Percentiles rank a stretch among this genome's conserved stretches.
Evolutionary conservation across 768 basidiomycete genomes (phyloP).

Genomic region (Trametes elegans): DNA sequence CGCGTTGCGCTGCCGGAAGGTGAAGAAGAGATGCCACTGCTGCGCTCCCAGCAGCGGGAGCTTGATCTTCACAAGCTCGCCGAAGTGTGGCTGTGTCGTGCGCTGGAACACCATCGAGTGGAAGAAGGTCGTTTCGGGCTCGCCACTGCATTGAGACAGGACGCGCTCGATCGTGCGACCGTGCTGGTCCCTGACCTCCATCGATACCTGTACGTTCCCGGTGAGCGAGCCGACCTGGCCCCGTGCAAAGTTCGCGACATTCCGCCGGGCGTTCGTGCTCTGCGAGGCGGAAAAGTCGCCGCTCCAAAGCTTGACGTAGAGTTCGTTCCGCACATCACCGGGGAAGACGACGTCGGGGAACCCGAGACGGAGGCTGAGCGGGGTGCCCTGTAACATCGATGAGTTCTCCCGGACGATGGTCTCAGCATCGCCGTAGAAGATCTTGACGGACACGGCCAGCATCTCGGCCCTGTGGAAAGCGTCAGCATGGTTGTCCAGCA

Average conservation of each 20-base stretch:
- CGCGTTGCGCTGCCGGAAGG: constrained; percentile 74
- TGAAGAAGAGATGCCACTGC: constrained; percentile 91
- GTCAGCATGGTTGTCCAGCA: too few relatives aligned
- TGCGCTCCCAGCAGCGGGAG: constrained; percentile 66
- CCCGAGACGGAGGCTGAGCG: constrained; percentile 82
- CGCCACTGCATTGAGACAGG: constrained; percentile 83
- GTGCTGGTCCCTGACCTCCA: constrained; percentile 79
- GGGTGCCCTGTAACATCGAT: constrained; percentile 75
- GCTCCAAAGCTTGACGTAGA: constrained; percentile 95
- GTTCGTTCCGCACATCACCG: constrained; percentile 87
- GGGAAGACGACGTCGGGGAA: constrained; percentile 98
- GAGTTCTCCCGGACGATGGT: constrained; percentile 83
- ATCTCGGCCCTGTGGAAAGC: constrained; percentile 90
- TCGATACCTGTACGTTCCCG: constrained; percentile 82
- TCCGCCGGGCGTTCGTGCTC: constrained; percentile 49
- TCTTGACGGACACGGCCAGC: constrained; percentile 79
- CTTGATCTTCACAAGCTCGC: constrained; percentile 87
- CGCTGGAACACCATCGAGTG: constrained; percentile 89
- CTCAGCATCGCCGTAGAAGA: constrained; percentile 79
- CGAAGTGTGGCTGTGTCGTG: constrained; percentile 87
- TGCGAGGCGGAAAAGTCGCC: constrained; percentile 75
- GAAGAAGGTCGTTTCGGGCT: constrained; percentile 75
- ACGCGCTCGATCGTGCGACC: constrained; percentile 68
- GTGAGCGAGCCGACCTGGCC: constrained; percentile 49
- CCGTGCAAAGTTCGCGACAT: constrained; percentile 58